Conservation (phyloP, 176 grass and related monocot species). For the Oropetium thomaeum region DNA sequence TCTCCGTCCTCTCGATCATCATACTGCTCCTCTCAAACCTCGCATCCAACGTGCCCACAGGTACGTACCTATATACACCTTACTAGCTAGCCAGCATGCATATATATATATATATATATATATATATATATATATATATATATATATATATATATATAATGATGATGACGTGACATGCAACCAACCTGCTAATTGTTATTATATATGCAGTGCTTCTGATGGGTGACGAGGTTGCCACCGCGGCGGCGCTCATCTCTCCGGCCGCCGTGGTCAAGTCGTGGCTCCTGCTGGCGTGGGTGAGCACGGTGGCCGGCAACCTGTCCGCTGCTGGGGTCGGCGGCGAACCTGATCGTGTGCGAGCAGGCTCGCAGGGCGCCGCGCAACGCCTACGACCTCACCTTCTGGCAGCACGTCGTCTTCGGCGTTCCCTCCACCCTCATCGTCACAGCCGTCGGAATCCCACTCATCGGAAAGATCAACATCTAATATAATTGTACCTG, state of each 20-base stretch:
- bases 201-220: slow-evolving; percentile 46
- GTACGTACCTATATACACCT: too few relatives aligned
- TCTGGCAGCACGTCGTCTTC: slow-evolving; percentile 60
- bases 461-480: slow-evolving; percentile 58
- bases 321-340: slow-evolving; percentile 62
- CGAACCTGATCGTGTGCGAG: slow-evolving; percentile 83
- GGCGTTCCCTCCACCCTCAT: slow-evolving; percentile 64
- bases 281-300: slow-evolving; percentile 48
- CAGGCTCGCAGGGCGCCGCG: slow-evolving; percentile 50
- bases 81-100: not conserved
- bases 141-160: too few relatives aligned
- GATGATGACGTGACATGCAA: too few relatives aligned
- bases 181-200: too few relatives aligned
- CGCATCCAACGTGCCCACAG: slow-evolving; percentile 72
- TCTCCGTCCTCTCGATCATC: slow-evolving; percentile 63
- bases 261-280: slow-evolving; percentile 22
- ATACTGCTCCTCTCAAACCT: slow-evolving; percentile 71
- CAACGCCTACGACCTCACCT: slow-evolving; percentile 65
- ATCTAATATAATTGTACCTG: not conserved
- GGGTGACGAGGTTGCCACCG: slow-evolving; percentile 46
- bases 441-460: slow-evolving; percentile 51
- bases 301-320: slow-evolving; percentile 58
- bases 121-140: too few relatives aligned
- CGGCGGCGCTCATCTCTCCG: slow-evolving; percentile 50
- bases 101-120: too few relatives aligned